Evolutionary conservation across 306 rosid species (phyloP), one percentile per base, ranked within the genome.

Genomic region (Myrica gale): DNA sequence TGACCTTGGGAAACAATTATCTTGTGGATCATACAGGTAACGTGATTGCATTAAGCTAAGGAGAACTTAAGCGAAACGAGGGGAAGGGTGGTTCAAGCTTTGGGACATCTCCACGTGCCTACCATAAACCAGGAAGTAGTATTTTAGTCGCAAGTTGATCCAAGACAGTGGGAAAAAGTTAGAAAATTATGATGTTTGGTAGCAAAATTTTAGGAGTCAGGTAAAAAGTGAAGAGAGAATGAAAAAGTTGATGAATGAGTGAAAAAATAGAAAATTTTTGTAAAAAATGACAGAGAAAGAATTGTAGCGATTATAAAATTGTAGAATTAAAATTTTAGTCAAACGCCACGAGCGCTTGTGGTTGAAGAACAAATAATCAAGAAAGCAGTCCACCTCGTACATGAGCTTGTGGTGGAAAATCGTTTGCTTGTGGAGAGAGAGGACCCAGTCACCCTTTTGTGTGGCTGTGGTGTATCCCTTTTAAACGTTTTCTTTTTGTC

Each of bases 71-170:
- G 68, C 75, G 79, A 79, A 39, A 69, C 69, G 21, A 15, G 26
- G 26, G 15, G 21, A 57, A 73, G 50, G 52, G 45, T 76, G 85
- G 86, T n/a, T 55, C 78, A 26, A 78, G 20, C n/a, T 83, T 60
- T 79, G 75, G 83, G 77, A 83, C 92, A 86, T 45, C 15, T 21
- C 82, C 90, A 84, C 89, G 76, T 88, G 96, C 84, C 37, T 68
- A 42, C 84, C 85, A 84, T 71, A 77, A 69, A 16, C 13, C 74
- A 51, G 41, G 65, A 71, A 39, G 47, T 57, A 81, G 42, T 71
- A 73, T 72, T 79, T 57, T 73, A 82, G 9, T 45, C 13, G 50
- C 79, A 75, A 83, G 74, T 76, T 82, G 88, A 79, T 58, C 43
- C 57, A 57, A 66, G 77, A 79, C 67, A 37, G 39, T 72, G n/a